Percentiles rank a stretch among this genome's conserved stretches.
These are phyloP conservation scores for Plasmopara viticola DNA, from an alignment of 352 stramenopile species.

Conservation along the genomic window DNA sequence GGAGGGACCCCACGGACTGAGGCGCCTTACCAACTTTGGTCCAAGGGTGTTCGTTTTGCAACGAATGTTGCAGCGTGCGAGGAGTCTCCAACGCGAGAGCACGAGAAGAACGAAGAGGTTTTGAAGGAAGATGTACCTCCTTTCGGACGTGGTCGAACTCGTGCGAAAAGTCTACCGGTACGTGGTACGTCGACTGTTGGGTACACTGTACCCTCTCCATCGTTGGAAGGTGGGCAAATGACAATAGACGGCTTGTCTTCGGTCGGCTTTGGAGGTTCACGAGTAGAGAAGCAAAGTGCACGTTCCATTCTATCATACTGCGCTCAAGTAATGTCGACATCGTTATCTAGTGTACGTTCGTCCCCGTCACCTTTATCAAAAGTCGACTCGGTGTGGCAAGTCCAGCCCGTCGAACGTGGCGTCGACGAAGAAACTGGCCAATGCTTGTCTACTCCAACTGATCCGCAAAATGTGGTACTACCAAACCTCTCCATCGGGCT, in stretches of 20 bases:
- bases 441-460: background rate
- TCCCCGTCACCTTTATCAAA: constrained; percentile 22
- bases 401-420: constrained; percentile 11
- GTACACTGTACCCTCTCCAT: constrained; percentile 5
- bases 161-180: constrained; percentile 8
- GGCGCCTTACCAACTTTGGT: constrained; percentile 15
- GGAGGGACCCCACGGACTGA: constrained; percentile 10
- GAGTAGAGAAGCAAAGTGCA: constrained; percentile 21
- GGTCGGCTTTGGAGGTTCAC: constrained; percentile 2
- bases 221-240: constrained; percentile 5
- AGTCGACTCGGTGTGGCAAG: constrained; percentile 32
- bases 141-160: constrained; percentile 13
- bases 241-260: constrained; percentile 10
- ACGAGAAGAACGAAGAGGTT: background rate
- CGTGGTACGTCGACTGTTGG: constrained; percentile 17
- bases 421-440: constrained; percentile 22
- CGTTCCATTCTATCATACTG: constrained; percentile 35
- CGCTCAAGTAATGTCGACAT: constrained; percentile 32
- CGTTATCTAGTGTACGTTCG: constrained; percentile 11
- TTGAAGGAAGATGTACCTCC: constrained; percentile 8
- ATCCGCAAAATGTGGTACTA: constrained; percentile 11
- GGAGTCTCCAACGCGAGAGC: constrained; percentile 3
- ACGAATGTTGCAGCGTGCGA: constrained; percentile 10
- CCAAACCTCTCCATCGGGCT: constrained; percentile 24
- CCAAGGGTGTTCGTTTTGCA: constrained; percentile 2